These are phyloP conservation scores for Pseudopyricularia cyperi DNA, from an alignment of 2,329 filamentous ascomycete species.

Conservation along the genomic window DNA sequence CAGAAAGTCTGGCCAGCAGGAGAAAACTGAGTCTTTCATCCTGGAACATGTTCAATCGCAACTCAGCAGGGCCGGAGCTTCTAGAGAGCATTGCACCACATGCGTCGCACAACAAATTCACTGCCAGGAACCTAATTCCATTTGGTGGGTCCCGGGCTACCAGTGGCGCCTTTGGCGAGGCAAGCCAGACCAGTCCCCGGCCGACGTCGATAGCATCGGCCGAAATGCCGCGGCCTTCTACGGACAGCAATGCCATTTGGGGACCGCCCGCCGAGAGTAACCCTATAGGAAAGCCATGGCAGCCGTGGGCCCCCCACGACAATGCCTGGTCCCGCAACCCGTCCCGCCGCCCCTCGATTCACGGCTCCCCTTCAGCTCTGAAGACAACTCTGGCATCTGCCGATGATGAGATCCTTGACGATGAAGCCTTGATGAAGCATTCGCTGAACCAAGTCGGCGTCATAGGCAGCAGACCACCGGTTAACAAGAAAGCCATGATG, in stretches of 20 bases:
- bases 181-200: conserved; percentile 46
- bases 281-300: conserved; percentile 30
- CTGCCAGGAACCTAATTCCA: conserved; percentile 28
- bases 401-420: conserved; percentile 50
- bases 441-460: conserved; percentile 47
- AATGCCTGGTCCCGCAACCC: conserved; percentile 51
- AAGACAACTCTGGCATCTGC: conserved; percentile 50
- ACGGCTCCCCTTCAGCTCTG: conserved; percentile 55
- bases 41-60: conserved; percentile 45
- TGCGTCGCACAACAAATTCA: conserved; percentile 20
- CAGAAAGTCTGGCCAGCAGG: conserved; percentile 35
- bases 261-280: conserved; percentile 34
- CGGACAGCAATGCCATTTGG: conserved; percentile 66
- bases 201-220: conserved; percentile 57
- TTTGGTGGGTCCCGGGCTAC: conserved; percentile 35
- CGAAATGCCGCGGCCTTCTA: conserved; percentile 64
- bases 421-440: conserved; percentile 39
- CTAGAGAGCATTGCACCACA: conserved; percentile 18
- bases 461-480: conserved; percentile 66
- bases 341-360: conserved; percentile 69
- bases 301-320: conserved; percentile 48
- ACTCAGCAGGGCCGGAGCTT: conserved; percentile 33
- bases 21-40: conserved; percentile 40
- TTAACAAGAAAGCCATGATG: conserved; percentile 34
- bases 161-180: conserved; percentile 34